Conservation (phyloP, 805 yeast genomes). For the Kuraishia molischiana region DNA sequence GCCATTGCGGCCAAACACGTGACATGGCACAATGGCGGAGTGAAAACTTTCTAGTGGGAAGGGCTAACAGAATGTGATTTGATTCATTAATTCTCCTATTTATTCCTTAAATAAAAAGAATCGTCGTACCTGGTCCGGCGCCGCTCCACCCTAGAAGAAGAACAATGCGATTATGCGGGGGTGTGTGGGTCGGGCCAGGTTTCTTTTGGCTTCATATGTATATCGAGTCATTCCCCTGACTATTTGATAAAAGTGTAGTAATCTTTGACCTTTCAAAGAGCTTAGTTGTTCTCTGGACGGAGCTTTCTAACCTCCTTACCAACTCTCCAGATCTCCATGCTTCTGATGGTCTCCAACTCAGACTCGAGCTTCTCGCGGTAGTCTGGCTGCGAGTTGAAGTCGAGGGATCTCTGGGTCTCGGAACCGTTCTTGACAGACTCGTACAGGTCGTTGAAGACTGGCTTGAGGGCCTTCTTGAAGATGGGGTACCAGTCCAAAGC, state of each 20-base stretch:
- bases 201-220: no score
- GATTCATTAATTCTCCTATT: not conserved
- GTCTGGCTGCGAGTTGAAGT: conserved; percentile 96
- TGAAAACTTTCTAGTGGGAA: no score
- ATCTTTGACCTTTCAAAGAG: not conserved
- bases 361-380: conserved; percentile 94
- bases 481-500: conserved; percentile 99
- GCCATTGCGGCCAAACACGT: no score
- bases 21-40: no score
- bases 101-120: no score
- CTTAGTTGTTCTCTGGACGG: conserved; percentile 95
- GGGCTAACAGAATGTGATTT: no score
- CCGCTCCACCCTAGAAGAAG: no score
- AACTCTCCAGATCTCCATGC: conserved; percentile 98
- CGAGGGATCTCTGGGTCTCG: conserved; percentile 97
- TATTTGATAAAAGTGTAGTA: no score
- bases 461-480: conserved; percentile 98
- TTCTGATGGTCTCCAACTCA: conserved; percentile 89
- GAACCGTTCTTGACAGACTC: conserved; percentile 91
- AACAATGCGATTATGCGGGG: no score
- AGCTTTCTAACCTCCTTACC: conserved; percentile 99
- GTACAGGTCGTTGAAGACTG: conserved; percentile 94
- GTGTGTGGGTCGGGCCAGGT: no score
- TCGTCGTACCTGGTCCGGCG: no score
- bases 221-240: not conserved